Percentiles rank a stretch among this genome's conserved stretches.
Conservation (phyloP, 768 basidiomycete genomes). For the Podaxis rugospora region DNA sequence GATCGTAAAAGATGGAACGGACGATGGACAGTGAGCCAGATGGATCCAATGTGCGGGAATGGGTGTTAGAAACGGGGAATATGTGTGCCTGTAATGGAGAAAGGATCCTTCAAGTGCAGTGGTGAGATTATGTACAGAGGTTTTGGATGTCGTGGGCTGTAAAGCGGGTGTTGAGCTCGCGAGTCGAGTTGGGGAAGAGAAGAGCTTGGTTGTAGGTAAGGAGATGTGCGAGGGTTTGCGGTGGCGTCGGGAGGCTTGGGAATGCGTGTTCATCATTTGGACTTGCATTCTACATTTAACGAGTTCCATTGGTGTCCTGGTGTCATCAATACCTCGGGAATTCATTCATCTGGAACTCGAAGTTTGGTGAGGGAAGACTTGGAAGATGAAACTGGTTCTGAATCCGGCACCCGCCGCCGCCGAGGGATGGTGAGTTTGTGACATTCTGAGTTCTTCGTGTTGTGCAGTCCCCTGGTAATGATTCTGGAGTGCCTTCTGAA, state of each 20-base stretch:
- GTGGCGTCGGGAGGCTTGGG: constrained; percentile 4
- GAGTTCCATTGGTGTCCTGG: constrained; percentile 32
- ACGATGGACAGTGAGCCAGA: constrained; percentile 72
- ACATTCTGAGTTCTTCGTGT: constrained; percentile 7
- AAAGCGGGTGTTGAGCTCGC: neutral
- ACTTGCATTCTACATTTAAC: constrained; percentile 37
- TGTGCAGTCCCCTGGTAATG: constrained; percentile 28
- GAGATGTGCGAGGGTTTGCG: constrained; percentile 80
- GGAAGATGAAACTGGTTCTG: constrained; percentile 86
- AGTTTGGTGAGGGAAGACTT: constrained; percentile 24
- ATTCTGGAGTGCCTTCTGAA: constrained; percentile 58
- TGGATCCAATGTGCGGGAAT: constrained; percentile 26
- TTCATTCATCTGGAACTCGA: neutral
- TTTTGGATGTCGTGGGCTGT: neutral
- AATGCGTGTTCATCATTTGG: constrained; percentile 20
- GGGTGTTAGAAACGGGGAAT: constrained; percentile 14
- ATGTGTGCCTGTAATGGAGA: constrained; percentile 7
- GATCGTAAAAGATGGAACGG: constrained; percentile 43
- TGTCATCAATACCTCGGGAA: neutral
- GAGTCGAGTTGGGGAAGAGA: neutral
- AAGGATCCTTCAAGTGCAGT: neutral
- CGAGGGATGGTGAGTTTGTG: constrained; percentile 53
- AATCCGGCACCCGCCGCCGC: constrained; percentile 89
- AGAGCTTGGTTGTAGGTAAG: neutral
- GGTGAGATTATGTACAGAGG: neutral